Evolutionary conservation across 345 rosid genomes (phyloP).

Genomic region (Lepidium sativum): DNA sequence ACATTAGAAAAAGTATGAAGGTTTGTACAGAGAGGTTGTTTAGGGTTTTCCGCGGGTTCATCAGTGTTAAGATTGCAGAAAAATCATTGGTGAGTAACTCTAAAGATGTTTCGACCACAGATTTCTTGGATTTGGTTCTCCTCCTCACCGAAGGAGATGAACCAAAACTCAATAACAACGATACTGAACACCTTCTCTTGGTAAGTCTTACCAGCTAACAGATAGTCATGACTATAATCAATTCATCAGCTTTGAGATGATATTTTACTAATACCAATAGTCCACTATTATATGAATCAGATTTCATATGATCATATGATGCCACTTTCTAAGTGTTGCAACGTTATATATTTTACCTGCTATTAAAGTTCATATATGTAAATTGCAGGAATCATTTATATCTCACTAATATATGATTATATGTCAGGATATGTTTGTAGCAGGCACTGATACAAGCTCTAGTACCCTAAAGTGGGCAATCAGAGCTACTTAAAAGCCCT

Average conservation of each 20-base stretch:
- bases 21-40: neutral
- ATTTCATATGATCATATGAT: too few species aligned
- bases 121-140: slow-evolving; percentile 7
- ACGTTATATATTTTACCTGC: too few species aligned
- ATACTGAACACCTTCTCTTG: neutral
- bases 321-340: too few species aligned
- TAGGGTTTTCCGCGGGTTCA: slow-evolving; percentile 4
- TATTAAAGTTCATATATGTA: too few species aligned
- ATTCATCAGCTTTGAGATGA: too few species aligned
- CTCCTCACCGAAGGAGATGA: neutral
- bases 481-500: slow-evolving; percentile 36
- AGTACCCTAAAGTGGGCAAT: slow-evolving; percentile 43
- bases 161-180: neutral
- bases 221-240: neutral
- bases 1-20: slow-evolving; percentile 3
- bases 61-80: slow-evolving; percentile 2
- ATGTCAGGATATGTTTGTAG: neutral
- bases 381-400: neutral
- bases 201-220: neutral
- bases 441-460: slow-evolving; percentile 9
- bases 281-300: too few species aligned
- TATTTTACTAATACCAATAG: too few species aligned
- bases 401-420: neutral
- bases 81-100: neutral
- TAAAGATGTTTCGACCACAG: neutral